phyloP scores from a whole-genome alignment of 768 basidiomycete species.

The Coprinopsis strossmayeri region DNA sequence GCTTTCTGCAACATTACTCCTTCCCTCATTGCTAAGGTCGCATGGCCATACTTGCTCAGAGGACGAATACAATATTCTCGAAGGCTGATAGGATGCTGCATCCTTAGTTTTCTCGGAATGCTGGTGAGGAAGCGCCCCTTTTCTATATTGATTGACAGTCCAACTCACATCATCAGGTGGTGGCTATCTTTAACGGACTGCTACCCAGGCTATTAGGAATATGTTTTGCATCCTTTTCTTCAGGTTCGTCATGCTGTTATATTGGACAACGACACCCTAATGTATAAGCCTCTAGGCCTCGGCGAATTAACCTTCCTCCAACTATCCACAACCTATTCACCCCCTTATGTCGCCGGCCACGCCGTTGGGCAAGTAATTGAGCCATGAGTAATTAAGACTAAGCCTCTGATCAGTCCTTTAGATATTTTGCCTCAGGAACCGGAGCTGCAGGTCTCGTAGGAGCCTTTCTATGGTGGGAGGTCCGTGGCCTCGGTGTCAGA shows the following conservation, averaged over 20 bases:
- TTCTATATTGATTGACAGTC: neutral
- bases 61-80: constrained; percentile 78
- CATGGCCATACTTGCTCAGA: constrained; percentile 86
- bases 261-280: constrained; percentile 1
- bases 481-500: constrained; percentile 79
- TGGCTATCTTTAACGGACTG: constrained; percentile 65
- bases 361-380: constrained; percentile 62
- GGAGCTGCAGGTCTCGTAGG: constrained; percentile 92
- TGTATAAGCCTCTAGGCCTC: constrained; percentile 53
- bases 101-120: constrained; percentile 79
- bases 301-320: constrained; percentile 95
- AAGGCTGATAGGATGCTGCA: constrained; percentile 69
- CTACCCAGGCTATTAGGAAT: constrained; percentile 75
- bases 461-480: constrained; percentile 92
- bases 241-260: constrained; percentile 38
- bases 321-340: constrained; percentile 76
- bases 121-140: constrained; percentile 68
- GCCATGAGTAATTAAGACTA: neutral
- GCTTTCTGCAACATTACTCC: constrained; percentile 95
- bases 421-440: constrained; percentile 91
- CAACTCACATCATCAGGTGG: constrained; percentile 41
- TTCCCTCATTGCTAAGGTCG: constrained; percentile 77
- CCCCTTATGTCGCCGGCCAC: constrained; percentile 62
- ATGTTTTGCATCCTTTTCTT: constrained; percentile 73
- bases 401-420: constrained; percentile 17